Evolutionary conservation across 1,139 yeast genomes (phyloP), one percentile per base, ranked within the genome.

Genomic region (Diutina neorugosa): DNA sequence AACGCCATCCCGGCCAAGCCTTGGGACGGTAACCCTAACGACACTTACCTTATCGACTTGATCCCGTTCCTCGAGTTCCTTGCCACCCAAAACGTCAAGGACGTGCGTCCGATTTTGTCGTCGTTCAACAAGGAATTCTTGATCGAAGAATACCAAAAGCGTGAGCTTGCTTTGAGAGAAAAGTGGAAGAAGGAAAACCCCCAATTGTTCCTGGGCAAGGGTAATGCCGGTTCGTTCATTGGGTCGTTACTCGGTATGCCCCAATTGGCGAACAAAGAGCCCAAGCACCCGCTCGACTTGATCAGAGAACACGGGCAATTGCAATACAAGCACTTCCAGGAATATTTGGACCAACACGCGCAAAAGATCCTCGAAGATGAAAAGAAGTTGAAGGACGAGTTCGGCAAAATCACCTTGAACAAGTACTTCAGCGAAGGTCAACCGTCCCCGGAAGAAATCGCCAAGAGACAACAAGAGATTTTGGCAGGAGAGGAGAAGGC

Each of bases 41-140:
- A 91, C 67, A 71, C 73, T 55, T 46, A 46, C 27, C 77, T 93
- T 63, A 77, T 93, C 62, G 77, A 78, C 62, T 73, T 91, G 69
- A 89, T 93, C 63, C 98, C 98, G 57, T 84, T 93, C 71, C 80
- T 93, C 63, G 99, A 93, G 70, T 94, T 89, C 74, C 73, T 93
- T 58, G 98, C 97, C 18, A 87, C 96, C 20, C 96, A 89, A 67
- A 94, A 88, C 57, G 77, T 87, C 60, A 80, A 81, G 66, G 98
- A 93, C 69, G 93, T 94, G 54, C 86, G 98, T 69, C 96, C 96
- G 47, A 81, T 90, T 51, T 74, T 94, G 63, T 75, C 77, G 60
- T 80, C 96, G 3, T 94, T 84, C 70, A 82, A 78, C 61, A 78
- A 79, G 61, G 77, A 80, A 58, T 76, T 85, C 58, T 68, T 78